Base-by-base conservation (phyloP, 2,329 filamentous ascomycete species). In the Fusarium sp. region DNA sequence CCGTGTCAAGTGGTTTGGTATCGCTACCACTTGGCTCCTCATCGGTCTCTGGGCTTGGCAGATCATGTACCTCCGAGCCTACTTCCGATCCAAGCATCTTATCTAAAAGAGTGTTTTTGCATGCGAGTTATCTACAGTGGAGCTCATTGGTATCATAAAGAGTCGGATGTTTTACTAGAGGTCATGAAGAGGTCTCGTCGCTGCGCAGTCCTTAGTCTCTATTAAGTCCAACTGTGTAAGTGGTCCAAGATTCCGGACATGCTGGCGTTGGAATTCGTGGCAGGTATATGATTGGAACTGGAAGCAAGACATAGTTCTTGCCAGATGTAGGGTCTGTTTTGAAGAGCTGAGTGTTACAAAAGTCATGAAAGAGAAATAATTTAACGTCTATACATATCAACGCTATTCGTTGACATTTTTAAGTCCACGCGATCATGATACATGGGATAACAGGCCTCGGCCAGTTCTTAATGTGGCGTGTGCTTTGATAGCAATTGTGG, bases 1-100 rank as follows among this genome's bases (percentile, higher is more conserved):
- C 83, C 90, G 96, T 64, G 96, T 99, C 77, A 99, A 98, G 86
- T 98, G 94, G 94, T 99, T 99, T 82, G 95, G 95, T 51, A 90
- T 98, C 80, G 90, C 91, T 72, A 98, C 95, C 29, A 98, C 97
- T 84, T 92, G 94, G 68, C 91, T 98, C 86, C 84, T 99, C 75
- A 86, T 98, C 73, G 93, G 89, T 34, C 85, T 99, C 75, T 97
- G 96, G 81, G 94, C 85, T 44, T 99, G 96, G 96, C 96, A 99
- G 89, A 93, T 99, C 78, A 90, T 99, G 79, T 99, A 99, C 83
- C 86, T 99, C 82, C 88, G 96, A 80, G 94, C 95, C 70, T 99
- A 99, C 87, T 99, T 99, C 87, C 90, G 94, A 87, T 81, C 79
- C 58, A 82, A 82, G 79, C 80, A 82, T 65, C 74, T 82, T 57